Evolutionary conservation across 192 early-diverging fungal species (phyloP), one percentile per base, ranked within the genome.

Genomic region (Gorgonomyces haynaldii): DNA sequence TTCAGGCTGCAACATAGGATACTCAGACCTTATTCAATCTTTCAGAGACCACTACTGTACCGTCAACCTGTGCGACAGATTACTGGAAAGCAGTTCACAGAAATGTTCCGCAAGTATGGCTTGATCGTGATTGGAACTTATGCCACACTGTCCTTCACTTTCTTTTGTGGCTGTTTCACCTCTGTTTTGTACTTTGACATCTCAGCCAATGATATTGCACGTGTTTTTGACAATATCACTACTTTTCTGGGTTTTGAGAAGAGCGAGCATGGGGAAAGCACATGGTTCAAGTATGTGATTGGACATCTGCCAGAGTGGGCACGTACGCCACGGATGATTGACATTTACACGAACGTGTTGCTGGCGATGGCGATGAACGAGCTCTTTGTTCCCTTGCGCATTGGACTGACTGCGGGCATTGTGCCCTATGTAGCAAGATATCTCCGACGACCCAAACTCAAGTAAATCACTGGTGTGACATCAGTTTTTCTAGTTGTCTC

Each of bases 311-410:
- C 66, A 3, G 62, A 52, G 32, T 54, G 53, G 44, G 36, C 59
- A 46, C 44, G 53, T 34, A 56, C 28, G 10, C 65, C 65, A 16
- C 22, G 42, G 19, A 50, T 64, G 12, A 29, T 56, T 20, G 50
- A 42, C 13, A 37, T 60, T 15, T 37, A 37, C 26, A 69, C 64
- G 7, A 74, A 58, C 39, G 56, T 68, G 1, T 35, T 74, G 39
- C 54, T 74, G 3, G 71, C 71, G 1, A 63, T 74, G 66, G 65
- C 54, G 26, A 69, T 74, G 71, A 69, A 61, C n/a, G 67, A 74
- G 46, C 49, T 74, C 34, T 74, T 74, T 42, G 8, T 66, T 3
- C 71, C 71, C 2, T 40, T 74, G 37, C 66, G 67, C 35, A 24
- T 74, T 16, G 60, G 40, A 5, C 41, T 74, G 6, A 62, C 64